Percentiles rank a stretch among this genome's conserved stretches.
These are phyloP conservation scores for Peronospora belbahrii DNA, from an alignment of 352 stramenopile genomes.

Conservation along the genomic window DNA sequence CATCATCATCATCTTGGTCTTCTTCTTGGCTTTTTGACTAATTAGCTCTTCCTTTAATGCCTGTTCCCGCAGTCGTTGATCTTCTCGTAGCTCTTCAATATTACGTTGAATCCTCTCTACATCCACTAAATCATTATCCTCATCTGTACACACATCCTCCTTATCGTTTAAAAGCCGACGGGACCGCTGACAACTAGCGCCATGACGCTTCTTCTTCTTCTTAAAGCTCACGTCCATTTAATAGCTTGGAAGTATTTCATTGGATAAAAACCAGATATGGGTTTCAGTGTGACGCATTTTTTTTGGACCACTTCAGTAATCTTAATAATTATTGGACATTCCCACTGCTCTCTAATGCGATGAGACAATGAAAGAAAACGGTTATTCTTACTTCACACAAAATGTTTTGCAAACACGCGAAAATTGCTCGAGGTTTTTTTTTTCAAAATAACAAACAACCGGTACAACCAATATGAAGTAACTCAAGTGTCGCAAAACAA, in stretches of 20 bases:
- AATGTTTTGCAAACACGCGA: no score
- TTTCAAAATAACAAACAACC: no score
- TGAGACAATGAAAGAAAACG: no score
- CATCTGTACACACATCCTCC: neutral
- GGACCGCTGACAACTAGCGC: constrained; percentile 30
- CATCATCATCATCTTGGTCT: constrained; percentile 1
- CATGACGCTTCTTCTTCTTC: constrained; percentile 39
- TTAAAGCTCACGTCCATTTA: constrained; percentile 48
- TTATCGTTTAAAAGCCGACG: constrained; percentile 20
- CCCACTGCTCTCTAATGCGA: neutral
- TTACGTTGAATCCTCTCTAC: constrained; percentile 37
- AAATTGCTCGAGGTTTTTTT: no score
- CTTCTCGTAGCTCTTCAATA: constrained; percentile 63
- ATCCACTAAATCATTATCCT: constrained; percentile 1
- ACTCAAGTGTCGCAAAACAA: no score
- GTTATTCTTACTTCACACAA: no score
- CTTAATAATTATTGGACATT: constrained; percentile 4
- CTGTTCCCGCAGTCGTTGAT: constrained; percentile 53
- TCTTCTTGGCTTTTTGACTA: constrained; percentile 14
- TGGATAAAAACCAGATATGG: constrained; percentile 10
- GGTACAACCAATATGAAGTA: no score
- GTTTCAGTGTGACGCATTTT: neutral
- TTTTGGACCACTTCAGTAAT: neutral
- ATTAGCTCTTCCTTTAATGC: constrained; percentile 30
- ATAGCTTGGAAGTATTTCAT: constrained; percentile 2